Base-by-base conservation (phyloP, 208 protist species). In the Kentomonas sorsogonicus region DNA sequence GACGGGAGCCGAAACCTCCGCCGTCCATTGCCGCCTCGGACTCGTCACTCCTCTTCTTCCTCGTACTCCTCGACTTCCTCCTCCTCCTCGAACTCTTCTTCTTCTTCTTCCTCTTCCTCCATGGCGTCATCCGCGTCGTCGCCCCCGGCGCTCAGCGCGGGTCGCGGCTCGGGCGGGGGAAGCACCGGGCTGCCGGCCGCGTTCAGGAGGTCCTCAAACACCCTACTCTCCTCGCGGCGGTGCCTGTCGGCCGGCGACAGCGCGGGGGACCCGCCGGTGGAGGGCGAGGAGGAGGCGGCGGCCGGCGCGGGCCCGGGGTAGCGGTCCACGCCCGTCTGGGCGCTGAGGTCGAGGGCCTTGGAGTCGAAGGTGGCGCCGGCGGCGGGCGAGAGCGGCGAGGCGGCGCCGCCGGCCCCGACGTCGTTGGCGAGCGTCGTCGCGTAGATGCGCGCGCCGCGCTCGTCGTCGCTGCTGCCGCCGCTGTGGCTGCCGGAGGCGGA, bases 171-270 rank as follows among this genome's bases (percentile, higher is more conserved):
- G 20, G 3, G 44, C 44, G 6, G 44, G 25, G 44, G 13, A 9
- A 11, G 18, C 45, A 66, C 46, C 25, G 79, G 59, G 10, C 72
- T 63, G 3, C 53, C 71, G 25, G 71, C 55, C 18, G 60, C 60
- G 7, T 67, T 31, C 9, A 86, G 60, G 57, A 86, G 82, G 36
- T 73, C 61, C 43, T 79, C 72, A 58, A 86, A 86, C 38, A 51
- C 29, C 20, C 69, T 63, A 18, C 69, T 63, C 18, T 40, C 53
- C 25, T 68, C 22, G 47, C 76, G 63, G 2, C 46, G 33, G 13
- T 31, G 41, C 16, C 36, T 27, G 0, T 3, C 58, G 6, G 25
- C 6, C 27, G n/a, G 0, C 15, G 10, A 11, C 47, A n/a, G 9
- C 13, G 25, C 33, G n/a, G 7, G 18, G 3, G 20, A 33, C 10